These are phyloP conservation scores for Sporothrix luriei DNA, from an alignment of 2,329 filamentous ascomycete genomes.

Conservation along the genomic window DNA sequence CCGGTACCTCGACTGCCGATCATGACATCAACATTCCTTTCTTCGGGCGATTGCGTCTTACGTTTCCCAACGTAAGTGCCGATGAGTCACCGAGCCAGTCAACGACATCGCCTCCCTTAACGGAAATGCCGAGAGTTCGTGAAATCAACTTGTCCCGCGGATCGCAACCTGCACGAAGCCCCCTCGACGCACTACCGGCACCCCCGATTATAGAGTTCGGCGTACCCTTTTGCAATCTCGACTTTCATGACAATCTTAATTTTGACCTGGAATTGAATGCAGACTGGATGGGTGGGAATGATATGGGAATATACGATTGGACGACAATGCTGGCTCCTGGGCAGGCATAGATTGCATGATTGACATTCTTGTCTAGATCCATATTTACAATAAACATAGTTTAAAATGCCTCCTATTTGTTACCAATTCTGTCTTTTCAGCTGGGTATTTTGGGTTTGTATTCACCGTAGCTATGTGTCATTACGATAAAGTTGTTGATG, in stretches of 20 bases:
- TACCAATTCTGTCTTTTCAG: too few relatives aligned
- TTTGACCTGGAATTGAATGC: conserved; percentile 15
- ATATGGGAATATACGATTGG: conserved; percentile 6
- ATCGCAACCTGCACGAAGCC: not conserved
- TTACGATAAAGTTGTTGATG: too few relatives aligned
- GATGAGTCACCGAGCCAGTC: not conserved
- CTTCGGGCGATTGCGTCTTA: conserved; percentile 17
- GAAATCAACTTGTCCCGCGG: not conserved
- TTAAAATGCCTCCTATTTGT: too few relatives aligned
- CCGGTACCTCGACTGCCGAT: conserved; percentile 3
- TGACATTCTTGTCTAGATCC: too few relatives aligned
- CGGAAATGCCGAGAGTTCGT: not conserved
- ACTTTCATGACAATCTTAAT: conserved; percentile 13
- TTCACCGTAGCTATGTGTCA: too few relatives aligned
- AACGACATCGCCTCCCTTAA: not conserved
- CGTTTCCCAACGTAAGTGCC: not conserved
- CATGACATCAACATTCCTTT: conserved; percentile 25
- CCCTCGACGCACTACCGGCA: not conserved
- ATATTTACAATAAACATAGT: too few relatives aligned
- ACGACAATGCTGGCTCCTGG: conserved; percentile 25
- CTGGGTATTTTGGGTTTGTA: too few relatives aligned
- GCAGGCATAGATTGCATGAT: not conserved
- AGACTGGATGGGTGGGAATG: conserved; percentile 8
- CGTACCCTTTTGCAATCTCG: not conserved
- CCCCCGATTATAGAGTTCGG: conserved; percentile 22